Evolutionary conservation across 2,329 filamentous ascomycete species (phyloP), one percentile per base, ranked within the genome.

Genomic region (Cryphonectria nitschkei): DNA sequence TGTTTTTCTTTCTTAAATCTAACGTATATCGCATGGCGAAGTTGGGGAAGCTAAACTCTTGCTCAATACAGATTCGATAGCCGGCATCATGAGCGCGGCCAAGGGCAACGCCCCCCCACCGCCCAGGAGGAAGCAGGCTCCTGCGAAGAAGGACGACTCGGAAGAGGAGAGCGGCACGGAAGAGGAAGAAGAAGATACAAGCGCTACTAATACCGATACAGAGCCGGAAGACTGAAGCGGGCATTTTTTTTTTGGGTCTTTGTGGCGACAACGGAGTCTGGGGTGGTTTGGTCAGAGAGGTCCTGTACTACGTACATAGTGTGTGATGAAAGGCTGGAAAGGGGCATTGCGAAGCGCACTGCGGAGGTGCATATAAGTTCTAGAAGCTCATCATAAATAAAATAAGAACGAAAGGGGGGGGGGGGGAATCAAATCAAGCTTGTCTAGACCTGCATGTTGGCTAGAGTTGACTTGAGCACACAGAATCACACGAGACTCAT

Each of bases 91-190:
- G 93, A 90, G 91, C 73, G 92, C 92, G 16, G 88, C 97, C 73
- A 97, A 96, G 84, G 91, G 90, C 16, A 92, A 89, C 46, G 84
- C 87, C 54, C 81, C 87, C 9, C 78, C 83, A 41, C 78, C 83
- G 54, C 87, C 88, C 76, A 88, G 86, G 79, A 85, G 85, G 79
- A 87, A 84, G 78, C 84, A 82, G 75, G 79, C 68, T 46, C 65
- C 68, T 81, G 70, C 81, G 78, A 37, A 81, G 83, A 63, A 88
- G 2, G 84, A 86, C 6, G 89, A 92, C 63, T 90, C 88, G 69
- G 91, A 93, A 67, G 94, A 95, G 32, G 94, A 97, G 83, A 97
- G 93, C 74, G 92, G 93, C 74, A 94, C 91, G 22, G 93, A 97
- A 72, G 91, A 91, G 72, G 90, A 92, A 76, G 88, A 85, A 16